Conservation (phyloP, 495 filamentous ascomycete species). For the Penicillium samsonianum region DNA sequence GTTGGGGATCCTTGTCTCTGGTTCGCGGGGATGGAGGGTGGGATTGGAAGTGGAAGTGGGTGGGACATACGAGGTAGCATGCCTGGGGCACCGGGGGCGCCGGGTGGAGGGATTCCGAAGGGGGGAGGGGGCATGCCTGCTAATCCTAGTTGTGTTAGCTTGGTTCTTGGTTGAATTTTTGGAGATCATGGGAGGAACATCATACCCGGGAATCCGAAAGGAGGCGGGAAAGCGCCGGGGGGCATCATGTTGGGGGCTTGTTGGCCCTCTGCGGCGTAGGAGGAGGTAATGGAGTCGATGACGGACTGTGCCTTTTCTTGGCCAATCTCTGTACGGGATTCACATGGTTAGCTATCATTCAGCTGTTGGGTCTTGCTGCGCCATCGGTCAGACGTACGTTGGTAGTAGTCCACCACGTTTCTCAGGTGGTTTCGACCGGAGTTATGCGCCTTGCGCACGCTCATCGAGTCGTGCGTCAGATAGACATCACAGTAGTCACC, state of each 20-base stretch:
- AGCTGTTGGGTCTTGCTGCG: slow-evolving; percentile 4
- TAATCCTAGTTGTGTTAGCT: slow-evolving; percentile 35
- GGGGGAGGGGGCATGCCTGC: slow-evolving; percentile 56
- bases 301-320: slow-evolving; percentile 98
- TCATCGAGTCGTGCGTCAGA: slow-evolving; percentile 99
- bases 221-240: slow-evolving; percentile 49
- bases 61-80: slow-evolving; percentile 49
- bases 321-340: slow-evolving; percentile 73
- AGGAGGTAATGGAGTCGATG: slow-evolving; percentile 94
- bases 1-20: neutral
- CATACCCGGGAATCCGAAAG: slow-evolving; percentile 61
- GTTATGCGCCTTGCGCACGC: slow-evolving; percentile 98
- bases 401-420: slow-evolving; percentile 98
- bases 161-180: neutral
- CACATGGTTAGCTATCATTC: slow-evolving; percentile 8
- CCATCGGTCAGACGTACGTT: slow-evolving; percentile 60
- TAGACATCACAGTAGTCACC: slow-evolving; percentile 99
- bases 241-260: slow-evolving; percentile 70
- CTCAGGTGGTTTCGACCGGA: slow-evolving; percentile 92
- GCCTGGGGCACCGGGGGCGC: slow-evolving; percentile 44
- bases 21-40: neutral
- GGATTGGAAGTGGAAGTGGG: neutral
- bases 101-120: slow-evolving; percentile 54
- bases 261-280: slow-evolving; percentile 92
- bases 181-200: slow-evolving; percentile 3